A percentile compares a stretch with the other conserved stretches of the same genome.
phyloP scores from a whole-genome alignment of 495 filamentous ascomycete genomes.

The Amorphotheca resinae region DNA sequence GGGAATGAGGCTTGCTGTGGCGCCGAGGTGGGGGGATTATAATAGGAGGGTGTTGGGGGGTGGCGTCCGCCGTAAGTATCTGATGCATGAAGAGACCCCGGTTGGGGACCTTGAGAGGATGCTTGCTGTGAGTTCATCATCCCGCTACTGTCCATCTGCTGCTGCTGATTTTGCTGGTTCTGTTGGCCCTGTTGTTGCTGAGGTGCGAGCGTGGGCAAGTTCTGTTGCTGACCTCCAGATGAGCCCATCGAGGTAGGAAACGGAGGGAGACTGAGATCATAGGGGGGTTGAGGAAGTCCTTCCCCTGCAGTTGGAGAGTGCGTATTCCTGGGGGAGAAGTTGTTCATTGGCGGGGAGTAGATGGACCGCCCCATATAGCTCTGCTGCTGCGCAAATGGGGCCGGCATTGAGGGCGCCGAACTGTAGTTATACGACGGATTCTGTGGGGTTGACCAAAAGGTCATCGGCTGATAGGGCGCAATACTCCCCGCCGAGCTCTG shows the following conservation, averaged over 20 bases:
- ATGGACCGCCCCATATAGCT: conserved; percentile 27
- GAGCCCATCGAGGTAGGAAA: conserved; percentile 37
- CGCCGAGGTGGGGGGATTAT: conserved; percentile 49
- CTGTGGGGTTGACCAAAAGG: conserved; percentile 41
- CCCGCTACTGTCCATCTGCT: conserved; percentile 5
- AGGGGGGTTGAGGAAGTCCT: conserved; percentile 42
- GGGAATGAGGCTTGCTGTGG: conserved; percentile 49
- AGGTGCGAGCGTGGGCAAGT: conserved; percentile 15
- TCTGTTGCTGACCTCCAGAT: conserved; percentile 13
- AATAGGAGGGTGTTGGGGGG: conserved; percentile 46
- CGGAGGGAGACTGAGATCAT: conserved; percentile 48
- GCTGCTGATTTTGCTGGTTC: conserved; percentile 16
- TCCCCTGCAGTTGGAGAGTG: conserved; percentile 38
- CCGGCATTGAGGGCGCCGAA: conserved; percentile 30
- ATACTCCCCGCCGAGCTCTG: conserved; percentile 35
- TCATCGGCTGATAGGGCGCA: conserved; percentile 33
- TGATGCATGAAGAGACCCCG: conserved; percentile 45
- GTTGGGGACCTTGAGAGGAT: conserved; percentile 43
- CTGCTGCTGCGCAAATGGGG: conserved; percentile 43
- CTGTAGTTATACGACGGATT: conserved; percentile 34
- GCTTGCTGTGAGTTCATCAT: conserved; percentile 17
- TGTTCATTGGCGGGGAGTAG: conserved; percentile 21
- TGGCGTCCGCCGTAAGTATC: conserved; percentile 50
- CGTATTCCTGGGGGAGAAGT: conserved; percentile 13
- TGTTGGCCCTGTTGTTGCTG: conserved; percentile 11